Base-by-base conservation (phyloP, 257 asterid species). In the Solanum sejunctum region DNA sequence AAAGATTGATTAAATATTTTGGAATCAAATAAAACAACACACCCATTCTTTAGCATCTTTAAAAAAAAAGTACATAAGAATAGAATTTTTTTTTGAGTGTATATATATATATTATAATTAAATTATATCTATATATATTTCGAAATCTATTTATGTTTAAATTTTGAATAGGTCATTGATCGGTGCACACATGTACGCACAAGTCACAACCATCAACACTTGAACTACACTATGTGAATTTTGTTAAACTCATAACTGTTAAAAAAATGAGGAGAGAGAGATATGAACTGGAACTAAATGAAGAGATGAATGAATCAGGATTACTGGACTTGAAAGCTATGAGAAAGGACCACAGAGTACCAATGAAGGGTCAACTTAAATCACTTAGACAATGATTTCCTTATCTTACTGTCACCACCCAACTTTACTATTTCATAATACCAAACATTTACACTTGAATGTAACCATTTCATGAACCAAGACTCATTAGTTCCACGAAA, bases 261-360 rank as follows among this genome's bases (percentile, higher is more conserved):
- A 47, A 18, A 32, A 13, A 64, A 20, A 39, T 20, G 57, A 75
- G 2, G 73, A 72, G 80, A 84, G 26, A 26, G 20, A 21, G 67
- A 61, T 20, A 61, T 84, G 6, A 95, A 98, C 99, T 95, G 88
- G 84, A 7, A 52, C 86, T 86, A 81, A 91, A 89, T 78, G 32
- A 56, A 87, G 91, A 82, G 86, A 94, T 71, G 93, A 95, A 97
- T 77, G 96, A 89, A 69, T 97, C 98, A 77, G 99, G 97, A 49
- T 82, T 73, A 45, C 70, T 16, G 81, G 93, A 88, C 89, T 94
- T 95, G 94, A 93, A 95, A 85, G 98, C 97, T 71, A 89, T 85
- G 85, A 97, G 97, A 79, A 97, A 97, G 71, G 98, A 88, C 93
- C 91, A 90, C 99, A 97, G 95, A 28, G 91, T 93, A 41, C 99